Conservation (phyloP, 108 stramenopile genomes). For the Skeletonema tropicum region DNA sequence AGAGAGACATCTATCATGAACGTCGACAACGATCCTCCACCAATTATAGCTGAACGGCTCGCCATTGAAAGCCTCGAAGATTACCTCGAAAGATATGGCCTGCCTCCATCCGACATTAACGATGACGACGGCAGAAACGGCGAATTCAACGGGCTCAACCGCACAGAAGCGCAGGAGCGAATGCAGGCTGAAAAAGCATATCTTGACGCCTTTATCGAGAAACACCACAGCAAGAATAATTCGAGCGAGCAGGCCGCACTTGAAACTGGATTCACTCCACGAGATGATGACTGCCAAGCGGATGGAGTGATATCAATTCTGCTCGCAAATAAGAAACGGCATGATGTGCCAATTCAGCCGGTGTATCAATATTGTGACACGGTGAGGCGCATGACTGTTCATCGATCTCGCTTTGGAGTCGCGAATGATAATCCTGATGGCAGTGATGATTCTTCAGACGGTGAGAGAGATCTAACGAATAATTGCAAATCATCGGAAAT, state of each 20-base stretch:
- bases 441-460: not conserved
- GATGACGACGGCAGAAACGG: conserved; percentile 15
- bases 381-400: conserved; percentile 33
- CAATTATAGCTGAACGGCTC: not conserved
- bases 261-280: conserved; percentile 3
- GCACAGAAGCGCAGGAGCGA: conserved; percentile 25
- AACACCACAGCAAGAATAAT: not conserved
- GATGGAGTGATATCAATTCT: conserved; percentile 27
- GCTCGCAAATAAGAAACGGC: conserved; percentile 19
- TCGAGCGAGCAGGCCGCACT: not conserved
- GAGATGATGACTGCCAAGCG: conserved; percentile 1
- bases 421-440: not conserved
- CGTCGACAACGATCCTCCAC: no score
- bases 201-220: conserved; percentile 26
- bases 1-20: no score
- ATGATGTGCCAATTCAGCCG: conserved; percentile 26
- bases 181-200: conserved; percentile 35
- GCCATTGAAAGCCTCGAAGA: conserved; percentile 53
- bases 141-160: conserved; percentile 47
- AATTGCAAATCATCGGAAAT: not conserved
- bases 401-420: conserved; percentile 26
- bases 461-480: not conserved
- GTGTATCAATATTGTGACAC: conserved; percentile 45
- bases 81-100: conserved; percentile 39
- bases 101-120: conserved; percentile 11